Evolutionary conservation across 1,139 yeast species (phyloP), one percentile per base, ranked within the genome.

Genomic region (Nakaseomyces glabratus): DNA sequence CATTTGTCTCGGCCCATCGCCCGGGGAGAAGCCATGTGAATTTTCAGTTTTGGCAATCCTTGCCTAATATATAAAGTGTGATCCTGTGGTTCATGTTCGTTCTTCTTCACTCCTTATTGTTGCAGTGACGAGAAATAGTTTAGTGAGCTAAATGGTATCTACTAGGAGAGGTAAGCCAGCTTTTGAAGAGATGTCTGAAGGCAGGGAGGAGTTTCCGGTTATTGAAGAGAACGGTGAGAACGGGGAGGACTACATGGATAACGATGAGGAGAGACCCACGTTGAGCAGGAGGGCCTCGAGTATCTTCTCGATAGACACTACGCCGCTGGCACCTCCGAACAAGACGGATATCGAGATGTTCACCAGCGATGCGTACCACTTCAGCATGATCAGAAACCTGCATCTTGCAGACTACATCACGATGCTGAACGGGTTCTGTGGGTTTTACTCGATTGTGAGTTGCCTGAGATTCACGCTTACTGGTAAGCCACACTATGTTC

Each of bases 341-440:
- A 79, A 76, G 46, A 69, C 69, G 24, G 95, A 84, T 55, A 80
- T 82, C 50, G 69, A 71, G 44, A 82, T 79, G 32, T 85, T 85
- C 55, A 75, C 85, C 38, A 72, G 76, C 34, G 95, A 86, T 58
- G 69, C 71, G 36, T 72, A 93, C 53, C 96, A 81, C 54, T 76
- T 82, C 47, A 75, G 82, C 33, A 69, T 81, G 66, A 60, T 81
- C 38, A 68, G 93, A 54, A 80, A 80, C 53, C 71, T 90, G 45
- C 97, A 90, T 58, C 69, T 88, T 77, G 98, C 98, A 2, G 98
- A 90, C 58, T 85, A 78, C 62, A 90, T 90, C 55, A 90, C 98
- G 2, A 70, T 86, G 63, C 68, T 90, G 58, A 90, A 90, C 60
- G 96, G 90, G 6, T 81, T 81, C 52, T 71, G 78, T 25, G 98